These are phyloP conservation scores for Cutaneotrichosporon sp. DNA, from an alignment of 1,284 basidiomycete genomes.

Conservation along the genomic window DNA sequence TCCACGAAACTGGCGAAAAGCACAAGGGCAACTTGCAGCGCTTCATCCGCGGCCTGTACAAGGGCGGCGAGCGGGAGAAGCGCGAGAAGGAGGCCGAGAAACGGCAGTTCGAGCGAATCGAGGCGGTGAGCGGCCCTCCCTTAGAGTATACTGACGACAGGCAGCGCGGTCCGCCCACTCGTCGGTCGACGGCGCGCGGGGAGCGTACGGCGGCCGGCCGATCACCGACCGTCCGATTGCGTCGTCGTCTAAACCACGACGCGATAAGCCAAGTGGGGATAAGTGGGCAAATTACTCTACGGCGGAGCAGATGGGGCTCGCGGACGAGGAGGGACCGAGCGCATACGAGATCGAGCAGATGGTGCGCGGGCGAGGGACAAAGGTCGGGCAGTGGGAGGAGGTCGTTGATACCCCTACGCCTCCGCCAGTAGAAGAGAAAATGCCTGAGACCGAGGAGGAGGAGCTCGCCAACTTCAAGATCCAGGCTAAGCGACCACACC, in stretches of 20 bases:
- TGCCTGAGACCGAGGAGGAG: conserved; percentile 23
- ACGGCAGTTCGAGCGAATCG: conserved; percentile 79
- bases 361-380: conserved; percentile 65
- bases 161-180: conserved; percentile 38
- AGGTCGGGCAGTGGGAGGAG: conserved; percentile 80
- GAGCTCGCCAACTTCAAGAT: conserved; percentile 40
- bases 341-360: conserved; percentile 59
- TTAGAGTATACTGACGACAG: conserved; percentile 16
- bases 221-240: conserved; percentile 9
- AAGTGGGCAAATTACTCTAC: conserved; percentile 82
- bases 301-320: conserved; percentile 74
- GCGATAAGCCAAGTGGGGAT: conserved; percentile 57
- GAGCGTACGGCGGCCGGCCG: conserved; percentile 13
- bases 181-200: conserved; percentile 15
- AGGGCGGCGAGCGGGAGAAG: conserved; percentile 82
- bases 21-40: conserved; percentile 94
- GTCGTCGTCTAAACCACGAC: conserved; percentile 23
- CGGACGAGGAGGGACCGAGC: conserved; percentile 63
- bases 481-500: conserved; percentile 31
- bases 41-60: conserved; percentile 88
- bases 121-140: conserved; percentile 61
- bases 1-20: conserved; percentile 89
- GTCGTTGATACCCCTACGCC: conserved; percentile 51
- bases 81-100: conserved; percentile 82
- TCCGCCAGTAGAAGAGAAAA: neutral